phyloP scores from a whole-genome alignment of 192 early-diverging fungal genomes.

The Thamnidium elegans region DNA sequence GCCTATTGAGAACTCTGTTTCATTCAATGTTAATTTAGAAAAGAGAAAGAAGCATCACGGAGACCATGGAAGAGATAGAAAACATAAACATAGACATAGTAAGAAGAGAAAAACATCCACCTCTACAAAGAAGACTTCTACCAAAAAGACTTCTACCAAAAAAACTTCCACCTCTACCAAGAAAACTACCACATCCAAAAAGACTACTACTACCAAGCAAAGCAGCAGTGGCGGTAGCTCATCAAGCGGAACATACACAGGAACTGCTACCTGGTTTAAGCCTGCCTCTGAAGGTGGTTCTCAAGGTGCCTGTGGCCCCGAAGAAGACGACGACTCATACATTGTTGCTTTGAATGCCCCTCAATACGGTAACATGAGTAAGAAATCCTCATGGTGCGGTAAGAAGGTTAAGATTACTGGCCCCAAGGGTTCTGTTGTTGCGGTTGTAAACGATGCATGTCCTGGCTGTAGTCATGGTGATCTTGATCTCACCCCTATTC shows the following conservation, averaged over 20 bases:
- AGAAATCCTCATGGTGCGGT: constrained; percentile 29
- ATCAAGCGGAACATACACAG: constrained; percentile 5
- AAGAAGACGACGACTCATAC: constrained; percentile 15
- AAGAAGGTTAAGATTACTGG: constrained; percentile 29
- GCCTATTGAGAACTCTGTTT: neutral
- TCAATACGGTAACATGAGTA: constrained; percentile 32
- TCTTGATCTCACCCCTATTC: constrained; percentile 51
- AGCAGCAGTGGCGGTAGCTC: no score
- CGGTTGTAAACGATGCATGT: constrained; percentile 52
- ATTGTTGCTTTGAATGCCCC: constrained; percentile 30
- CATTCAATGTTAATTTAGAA: neutral
- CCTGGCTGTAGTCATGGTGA: constrained; percentile 47
- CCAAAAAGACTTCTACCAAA: no score
- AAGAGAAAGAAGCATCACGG: neutral
- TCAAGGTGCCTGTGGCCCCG: constrained; percentile 31
- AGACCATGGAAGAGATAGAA: neutral
- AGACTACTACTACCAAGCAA: no score
- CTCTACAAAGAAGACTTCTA: no score
- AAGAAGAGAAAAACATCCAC: no score
- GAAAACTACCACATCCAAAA: neutral
- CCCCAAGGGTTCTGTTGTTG: constrained; percentile 46
- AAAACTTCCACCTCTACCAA: neutral
- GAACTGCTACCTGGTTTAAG: constrained; percentile 32
- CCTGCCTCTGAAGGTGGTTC: constrained; percentile 34
- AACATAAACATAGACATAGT: no score